These are phyloP conservation scores for Onygenales sp. DNA, from an alignment of 2,329 filamentous ascomycete species.

Conservation along the genomic window DNA sequence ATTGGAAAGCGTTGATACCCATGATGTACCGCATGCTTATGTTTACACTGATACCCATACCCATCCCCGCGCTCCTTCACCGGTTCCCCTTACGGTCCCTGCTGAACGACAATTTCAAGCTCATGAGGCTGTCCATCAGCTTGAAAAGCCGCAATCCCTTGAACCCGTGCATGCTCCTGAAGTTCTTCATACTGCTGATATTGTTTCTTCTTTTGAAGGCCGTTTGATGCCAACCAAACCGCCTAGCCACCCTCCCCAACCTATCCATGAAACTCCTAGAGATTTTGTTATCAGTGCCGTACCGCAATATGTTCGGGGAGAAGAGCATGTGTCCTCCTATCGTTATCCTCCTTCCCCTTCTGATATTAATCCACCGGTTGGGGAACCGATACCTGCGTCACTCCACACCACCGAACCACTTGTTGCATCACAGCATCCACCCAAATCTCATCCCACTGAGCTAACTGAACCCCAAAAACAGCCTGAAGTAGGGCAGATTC, in stretches of 20 bases:
- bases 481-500: slow-evolving; percentile 26
- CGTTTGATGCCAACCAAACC: neutral
- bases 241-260: neutral
- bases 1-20: neutral
- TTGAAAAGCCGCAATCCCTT: neutral
- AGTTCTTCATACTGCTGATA: neutral
- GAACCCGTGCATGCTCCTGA: neutral
- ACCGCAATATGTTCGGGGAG: slow-evolving; percentile 36
- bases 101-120: neutral
- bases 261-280: neutral
- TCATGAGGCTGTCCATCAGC: neutral
- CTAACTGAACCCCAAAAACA: neutral
- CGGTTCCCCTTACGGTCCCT: neutral
- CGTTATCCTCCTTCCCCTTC: slow-evolving; percentile 7
- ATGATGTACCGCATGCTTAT: neutral
- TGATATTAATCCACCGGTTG: neutral
- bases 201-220: neutral
- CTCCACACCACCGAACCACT: neutral
- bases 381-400: neutral
- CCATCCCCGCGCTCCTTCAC: neutral
- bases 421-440: slow-evolving; percentile 5
- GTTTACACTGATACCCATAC: neutral
- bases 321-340: slow-evolving; percentile 31
- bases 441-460: slow-evolving; percentile 7
- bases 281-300: slow-evolving; percentile 23